Evolutionary conservation across 345 rosid genomes (phyloP).

Genomic region (Limnanthes douglasii): DNA sequence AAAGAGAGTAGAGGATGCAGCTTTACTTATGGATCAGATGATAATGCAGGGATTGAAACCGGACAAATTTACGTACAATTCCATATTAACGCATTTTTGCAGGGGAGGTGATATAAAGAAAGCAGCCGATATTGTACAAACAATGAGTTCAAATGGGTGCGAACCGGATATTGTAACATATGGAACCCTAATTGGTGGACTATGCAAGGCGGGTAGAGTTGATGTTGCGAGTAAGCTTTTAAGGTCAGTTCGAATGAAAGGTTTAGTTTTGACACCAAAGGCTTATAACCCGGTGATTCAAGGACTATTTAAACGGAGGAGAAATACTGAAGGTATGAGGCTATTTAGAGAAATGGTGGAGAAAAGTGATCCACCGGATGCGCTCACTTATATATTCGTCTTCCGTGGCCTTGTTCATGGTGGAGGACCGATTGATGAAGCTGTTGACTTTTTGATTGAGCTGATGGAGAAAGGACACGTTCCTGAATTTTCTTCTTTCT

Average conservation of each 20-base stretch:
- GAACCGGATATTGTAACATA: conserved; percentile 79
- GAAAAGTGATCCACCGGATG: conserved; percentile 42
- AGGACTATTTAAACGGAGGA: conserved; percentile 49
- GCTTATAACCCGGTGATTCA: conserved; percentile 81
- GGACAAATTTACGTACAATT: conserved; percentile 75
- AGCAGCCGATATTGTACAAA: conserved; percentile 78
- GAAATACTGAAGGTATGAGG: conserved; percentile 52
- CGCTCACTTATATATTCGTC: conserved; percentile 40
- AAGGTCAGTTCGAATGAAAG: conserved; percentile 68
- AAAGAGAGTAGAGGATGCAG: conserved; percentile 65
- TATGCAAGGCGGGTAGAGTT: conserved; percentile 75
- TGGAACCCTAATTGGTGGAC: conserved; percentile 67
- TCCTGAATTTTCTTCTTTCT: conserved; percentile 63
- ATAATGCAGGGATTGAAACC: conserved; percentile 78
- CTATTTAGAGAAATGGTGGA: conserved; percentile 78
- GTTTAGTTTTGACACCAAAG: conserved; percentile 52
- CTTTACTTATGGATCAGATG: conserved; percentile 88
- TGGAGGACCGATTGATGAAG: conserved; percentile 76
- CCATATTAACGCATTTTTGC: conserved; percentile 62
- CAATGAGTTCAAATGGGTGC: conserved; percentile 64
- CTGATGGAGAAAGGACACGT: conserved; percentile 52
- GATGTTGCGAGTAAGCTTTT: conserved; percentile 61
- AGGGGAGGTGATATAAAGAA: conserved; percentile 60
- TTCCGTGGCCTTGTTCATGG: conserved; percentile 64
- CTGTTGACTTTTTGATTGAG: conserved; percentile 66